Evolutionary conservation across 192 early-diverging fungal genomes (phyloP).

Genomic region (Chytriomyces confervae): DNA sequence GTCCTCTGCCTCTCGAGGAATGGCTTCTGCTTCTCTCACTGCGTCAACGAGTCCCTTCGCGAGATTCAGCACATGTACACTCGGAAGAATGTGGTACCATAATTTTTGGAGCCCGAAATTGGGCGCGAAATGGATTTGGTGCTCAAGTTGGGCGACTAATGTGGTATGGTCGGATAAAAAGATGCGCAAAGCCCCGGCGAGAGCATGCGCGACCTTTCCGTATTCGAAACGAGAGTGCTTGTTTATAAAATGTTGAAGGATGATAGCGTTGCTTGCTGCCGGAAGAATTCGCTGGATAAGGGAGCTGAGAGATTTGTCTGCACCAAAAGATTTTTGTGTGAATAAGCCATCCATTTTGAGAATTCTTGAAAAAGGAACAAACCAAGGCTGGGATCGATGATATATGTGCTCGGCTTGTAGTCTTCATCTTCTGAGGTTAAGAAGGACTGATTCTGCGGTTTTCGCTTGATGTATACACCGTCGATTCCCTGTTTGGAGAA

Average conservation of each 20-base stretch:
- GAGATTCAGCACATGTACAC: constrained; percentile 61
- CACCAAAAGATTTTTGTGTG: not conserved
- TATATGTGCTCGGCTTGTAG: not conserved
- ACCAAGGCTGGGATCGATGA: constrained; percentile 1
- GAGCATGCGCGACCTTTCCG: constrained; percentile 88
- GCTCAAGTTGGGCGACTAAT: constrained; percentile 88
- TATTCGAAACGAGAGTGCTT: constrained; percentile 76
- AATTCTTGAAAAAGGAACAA: constrained; percentile 11
- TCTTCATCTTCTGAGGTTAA: constrained; percentile 6
- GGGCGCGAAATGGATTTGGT: constrained; percentile 71
- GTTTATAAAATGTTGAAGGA: constrained; percentile 78
- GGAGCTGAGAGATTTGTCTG: constrained; percentile 60
- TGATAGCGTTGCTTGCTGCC: constrained; percentile 74
- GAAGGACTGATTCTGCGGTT: not conserved
- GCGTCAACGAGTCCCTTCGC: constrained; percentile 58
- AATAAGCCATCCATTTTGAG: not conserved
- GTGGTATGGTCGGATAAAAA: constrained; percentile 84
- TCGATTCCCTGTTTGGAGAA: constrained; percentile 72
- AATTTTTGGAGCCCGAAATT: constrained; percentile 89
- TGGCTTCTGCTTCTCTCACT: constrained; percentile 47
- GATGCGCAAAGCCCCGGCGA: constrained; percentile 78
- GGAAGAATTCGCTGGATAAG: constrained; percentile 82
- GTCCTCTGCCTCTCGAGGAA: constrained; percentile 42
- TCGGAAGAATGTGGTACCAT: constrained; percentile 88
- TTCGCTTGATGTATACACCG: constrained; percentile 63